Conservation (phyloP, 2,329 filamentous ascomycete genomes). For the Leptographium radiaticola region DNA sequence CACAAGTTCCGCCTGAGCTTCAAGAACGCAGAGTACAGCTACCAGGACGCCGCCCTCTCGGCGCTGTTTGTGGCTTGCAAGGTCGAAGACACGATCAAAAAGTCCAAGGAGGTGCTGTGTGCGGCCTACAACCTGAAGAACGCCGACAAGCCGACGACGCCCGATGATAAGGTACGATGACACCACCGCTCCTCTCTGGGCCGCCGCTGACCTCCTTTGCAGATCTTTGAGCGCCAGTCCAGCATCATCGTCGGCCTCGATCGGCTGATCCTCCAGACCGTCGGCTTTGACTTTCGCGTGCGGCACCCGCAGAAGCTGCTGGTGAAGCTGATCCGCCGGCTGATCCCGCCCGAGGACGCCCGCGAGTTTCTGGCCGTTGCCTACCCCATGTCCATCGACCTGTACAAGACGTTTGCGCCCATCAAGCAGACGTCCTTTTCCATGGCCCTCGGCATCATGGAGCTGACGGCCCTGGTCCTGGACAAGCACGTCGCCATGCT, state of each 20-base stretch:
- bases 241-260: conserved; percentile 82
- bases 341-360: conserved; percentile 34
- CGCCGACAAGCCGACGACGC: conserved; percentile 52
- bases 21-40: conserved; percentile 75
- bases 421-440: conserved; percentile 82
- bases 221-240: conserved; percentile 70
- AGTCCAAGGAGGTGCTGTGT: conserved; percentile 83
- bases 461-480: conserved; percentile 62
- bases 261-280: conserved; percentile 81
- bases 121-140: conserved; percentile 77
- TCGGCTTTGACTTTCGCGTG: conserved; percentile 86
- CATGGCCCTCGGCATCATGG: conserved; percentile 69
- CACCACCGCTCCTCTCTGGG: background rate
- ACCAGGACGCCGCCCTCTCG: conserved; percentile 73
- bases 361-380: conserved; percentile 51
- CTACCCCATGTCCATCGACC: conserved; percentile 73
- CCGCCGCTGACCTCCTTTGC: background rate
- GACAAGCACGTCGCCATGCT: conserved; percentile 39
- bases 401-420: conserved; percentile 87
- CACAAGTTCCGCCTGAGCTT: conserved; percentile 86
- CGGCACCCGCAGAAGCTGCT: conserved; percentile 77
- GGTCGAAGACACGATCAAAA: conserved; percentile 95
- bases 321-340: conserved; percentile 59
- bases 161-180: conserved; percentile 63
- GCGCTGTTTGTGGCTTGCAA: conserved; percentile 91